Evolutionary conservation across 2,329 filamentous ascomycete species (phyloP).

Genomic region (Penicillium palitans): DNA sequence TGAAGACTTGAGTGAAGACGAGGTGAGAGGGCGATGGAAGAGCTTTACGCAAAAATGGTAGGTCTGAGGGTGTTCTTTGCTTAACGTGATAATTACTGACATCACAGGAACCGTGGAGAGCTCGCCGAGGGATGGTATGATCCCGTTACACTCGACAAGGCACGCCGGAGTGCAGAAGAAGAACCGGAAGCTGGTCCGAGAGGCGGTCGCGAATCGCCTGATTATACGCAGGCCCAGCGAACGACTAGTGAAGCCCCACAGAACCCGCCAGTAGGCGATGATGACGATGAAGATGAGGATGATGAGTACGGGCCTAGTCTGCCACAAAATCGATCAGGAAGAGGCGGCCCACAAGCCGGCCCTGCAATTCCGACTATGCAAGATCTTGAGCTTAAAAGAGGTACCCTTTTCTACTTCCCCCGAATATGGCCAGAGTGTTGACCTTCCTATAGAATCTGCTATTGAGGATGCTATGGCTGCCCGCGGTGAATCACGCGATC

Average conservation of each 20-base stretch:
- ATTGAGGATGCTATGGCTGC: slow-evolving; percentile 32
- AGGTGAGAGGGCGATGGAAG: slow-evolving; percentile 84
- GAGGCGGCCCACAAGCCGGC: slow-evolving; percentile 41
- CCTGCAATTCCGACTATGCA: slow-evolving; percentile 68
- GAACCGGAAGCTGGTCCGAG: background rate
- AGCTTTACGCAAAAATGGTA: slow-evolving; percentile 88
- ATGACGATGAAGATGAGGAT: slow-evolving; percentile 50
- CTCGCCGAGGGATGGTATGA: slow-evolving; percentile 93
- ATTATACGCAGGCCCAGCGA: slow-evolving; percentile 24
- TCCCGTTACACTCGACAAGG: slow-evolving; percentile 65
- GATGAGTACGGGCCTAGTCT: slow-evolving; percentile 62
- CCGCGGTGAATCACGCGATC: slow-evolving; percentile 33
- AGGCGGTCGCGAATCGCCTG: slow-evolving; percentile 22
- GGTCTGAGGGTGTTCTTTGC: slow-evolving; percentile 24
- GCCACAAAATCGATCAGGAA: slow-evolving; percentile 33
- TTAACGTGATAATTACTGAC: slow-evolving; percentile 43
- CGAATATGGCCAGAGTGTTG: background rate
- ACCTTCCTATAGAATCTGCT: slow-evolving; percentile 28
- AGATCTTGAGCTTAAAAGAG: slow-evolving; percentile 66
- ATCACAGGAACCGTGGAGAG: slow-evolving; percentile 74
- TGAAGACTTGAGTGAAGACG: slow-evolving; percentile 68
- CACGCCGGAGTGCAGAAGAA: slow-evolving; percentile 37
- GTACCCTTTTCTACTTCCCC: slow-evolving; percentile 21
- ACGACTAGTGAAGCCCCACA: slow-evolving; percentile 1
- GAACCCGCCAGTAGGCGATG: slow-evolving; percentile 20